Base-by-base conservation (phyloP, 1,284 basidiomycete genomes). In the Rhodotorula glutinis region DNA sequence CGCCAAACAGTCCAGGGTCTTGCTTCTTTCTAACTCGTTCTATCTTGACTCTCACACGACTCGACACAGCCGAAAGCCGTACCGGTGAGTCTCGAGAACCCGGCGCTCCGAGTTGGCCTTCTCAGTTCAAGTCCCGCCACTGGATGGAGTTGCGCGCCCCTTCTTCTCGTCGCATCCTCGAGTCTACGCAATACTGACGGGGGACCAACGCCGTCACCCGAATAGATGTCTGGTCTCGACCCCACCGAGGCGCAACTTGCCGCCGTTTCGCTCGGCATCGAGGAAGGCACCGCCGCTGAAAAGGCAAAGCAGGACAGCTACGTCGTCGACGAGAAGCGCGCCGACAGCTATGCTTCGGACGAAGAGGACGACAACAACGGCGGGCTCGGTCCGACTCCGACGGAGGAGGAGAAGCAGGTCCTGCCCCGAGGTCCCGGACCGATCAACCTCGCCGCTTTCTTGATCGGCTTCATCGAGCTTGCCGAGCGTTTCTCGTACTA, bases 401-500 rank as follows among this genome's bases (percentile, higher is more conserved):
- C 64, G 4, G 60, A 58, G 25, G 64, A 66, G 51, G 64, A 66
- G 56, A 29, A 21, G 14, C 21, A 19, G 5, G 54, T 43, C 14
- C 56, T 72, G 4, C 62, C 65, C 13, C 59, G 70, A 9, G 64
- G 69, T 2, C 57, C 62, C 23, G 70, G 61, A 5, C 21, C 21
- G 10, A 57, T 72, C 66, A 57, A 66, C 29, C 10, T 53, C 13
- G 29, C 53, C 23, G 51, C 65, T 3, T 69, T 64, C 70, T 49
- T 70, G 17, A 60, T 70, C 55, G 68, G 58, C 17, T 69, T 66
- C 55, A 53, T 69, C 43, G 68, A 90, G 77, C 76, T 88, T 52
- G 87, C 87, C 8, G 89, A 90, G 76, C 85, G 88, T 27, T 90
- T 91, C 78, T 90, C 88, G 16, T 83, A 82, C 78, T 85, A 86